These are phyloP conservation scores for maize (Zea mays) DNA, from an alignment of 176 grass and related monocot species.

Conservation along the genomic window Zm-B73-REFERENCE-NAM-5.0 NC_050103.1:170337001-170337500, in stretches of 20 bases:
- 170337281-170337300: conserved; percentile 74
- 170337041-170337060: conserved; percentile 15
- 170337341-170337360: conserved; percentile 87
- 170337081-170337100: conserved; percentile 36
- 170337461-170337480: conserved; percentile 15
- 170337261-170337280: conserved; percentile 55
- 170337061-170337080: conserved; percentile 29
- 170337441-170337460: conserved; percentile 38
- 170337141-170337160: conserved; percentile 32
- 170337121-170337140: conserved; percentile 32
- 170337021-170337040: conserved; percentile 51
- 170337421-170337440: conserved; percentile 31
- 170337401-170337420: conserved; percentile 74
- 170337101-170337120: conserved; percentile 41
- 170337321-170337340: conserved; percentile 81
- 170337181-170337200: conserved; percentile 38
- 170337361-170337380: conserved; percentile 84
- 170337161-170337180: conserved; percentile 41
- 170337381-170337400: conserved; percentile 95
- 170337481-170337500: conserved; percentile 61
- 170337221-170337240: conserved; percentile 64
- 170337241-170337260: conserved; percentile 50
- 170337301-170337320: conserved; percentile 55
- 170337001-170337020: conserved; percentile 21
- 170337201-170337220: conserved; percentile 66